These are phyloP conservation scores for Cucumis sativus DNA, from an alignment of 306 rosid species.

Conservation along the genomic window Cucumber_9930_V3 NC_026655.2:7758001-7758500, in stretches of 20 bases:
- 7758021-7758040: constrained; percentile 50
- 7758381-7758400: constrained; percentile 55
- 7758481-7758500: constrained; percentile 61
- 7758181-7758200: constrained; percentile 72
- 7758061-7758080: constrained; percentile 96
- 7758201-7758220: constrained; percentile 55
- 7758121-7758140: constrained; percentile 51
- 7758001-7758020: constrained; percentile 71
- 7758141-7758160: constrained; percentile 39
- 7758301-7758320: constrained; percentile 56
- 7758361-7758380: constrained; percentile 56
- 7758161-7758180: constrained; percentile 58
- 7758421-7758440: constrained; percentile 83
- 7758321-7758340: constrained; percentile 51
- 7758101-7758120: constrained; percentile 87
- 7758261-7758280: constrained; percentile 34
- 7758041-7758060: constrained; percentile 70
- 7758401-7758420: constrained; percentile 61
- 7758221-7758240: constrained; percentile 46
- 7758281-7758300: constrained; percentile 41
- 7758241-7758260: constrained; percentile 98
- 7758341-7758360: constrained; percentile 87
- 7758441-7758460: constrained; percentile 88
- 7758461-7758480: constrained; percentile 58
- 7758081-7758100: constrained; percentile 94